phyloP scores from a whole-genome alignment of 352 stramenopile species.

The Phytophthora macrochlamydospora region DNA sequence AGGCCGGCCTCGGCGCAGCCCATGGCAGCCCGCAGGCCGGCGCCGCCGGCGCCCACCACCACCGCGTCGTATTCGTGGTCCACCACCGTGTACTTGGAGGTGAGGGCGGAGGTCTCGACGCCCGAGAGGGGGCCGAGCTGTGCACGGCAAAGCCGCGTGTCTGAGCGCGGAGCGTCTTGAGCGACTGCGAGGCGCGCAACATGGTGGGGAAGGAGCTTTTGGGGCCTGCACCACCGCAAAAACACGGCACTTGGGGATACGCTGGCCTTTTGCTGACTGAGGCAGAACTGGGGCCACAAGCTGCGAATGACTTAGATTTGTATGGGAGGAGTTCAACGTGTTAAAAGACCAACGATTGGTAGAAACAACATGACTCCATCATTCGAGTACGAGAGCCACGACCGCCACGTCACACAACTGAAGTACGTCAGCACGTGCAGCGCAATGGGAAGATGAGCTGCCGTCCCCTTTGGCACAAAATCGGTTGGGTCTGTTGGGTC shows the following conservation, averaged over 20 bases:
- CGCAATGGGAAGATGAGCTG: constrained; percentile 15
- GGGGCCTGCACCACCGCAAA: constrained; percentile 25
- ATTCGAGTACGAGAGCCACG: background rate
- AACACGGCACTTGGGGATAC: background rate
- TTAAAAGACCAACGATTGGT: background rate
- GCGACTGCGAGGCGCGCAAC: constrained; percentile 27
- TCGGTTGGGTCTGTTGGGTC: background rate
- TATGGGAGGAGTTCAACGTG: constrained; percentile 10
- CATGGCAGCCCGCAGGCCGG: constrained; percentile 94
- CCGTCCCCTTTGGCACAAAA: constrained; percentile 1
- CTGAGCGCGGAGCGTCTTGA: constrained; percentile 15
- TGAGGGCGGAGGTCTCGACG: constrained; percentile 40
- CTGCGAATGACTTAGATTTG: background rate
- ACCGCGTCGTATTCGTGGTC: constrained; percentile 98
- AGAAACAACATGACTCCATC: too few species aligned
- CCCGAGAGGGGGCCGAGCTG: constrained; percentile 30
- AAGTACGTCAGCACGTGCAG: background rate
- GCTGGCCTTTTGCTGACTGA: background rate
- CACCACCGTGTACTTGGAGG: constrained; percentile 80
- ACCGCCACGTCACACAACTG: constrained; percentile 1
- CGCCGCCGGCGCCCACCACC: constrained; percentile 95
- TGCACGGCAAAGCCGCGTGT: constrained; percentile 31
- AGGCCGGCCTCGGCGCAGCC: constrained; percentile 92
- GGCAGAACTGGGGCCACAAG: background rate
- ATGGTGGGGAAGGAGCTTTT: constrained; percentile 9